phyloP scores from a whole-genome alignment of 2,329 filamentous ascomycete species.

The Thielaviopsis populi region DNA sequence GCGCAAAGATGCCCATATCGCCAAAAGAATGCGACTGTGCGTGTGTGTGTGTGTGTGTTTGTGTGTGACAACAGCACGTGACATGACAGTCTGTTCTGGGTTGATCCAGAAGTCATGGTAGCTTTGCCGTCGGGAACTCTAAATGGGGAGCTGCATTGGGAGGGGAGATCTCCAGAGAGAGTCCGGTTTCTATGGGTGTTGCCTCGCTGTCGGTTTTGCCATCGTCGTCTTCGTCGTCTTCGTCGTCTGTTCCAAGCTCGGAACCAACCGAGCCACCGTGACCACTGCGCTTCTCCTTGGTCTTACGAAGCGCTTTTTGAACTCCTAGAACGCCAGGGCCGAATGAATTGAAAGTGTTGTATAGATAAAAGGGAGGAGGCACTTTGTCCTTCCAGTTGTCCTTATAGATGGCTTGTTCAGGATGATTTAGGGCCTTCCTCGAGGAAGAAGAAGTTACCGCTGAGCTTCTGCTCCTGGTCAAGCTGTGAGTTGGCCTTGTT shows the following conservation, averaged over 20 bases:
- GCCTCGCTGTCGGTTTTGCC: constrained; percentile 23
- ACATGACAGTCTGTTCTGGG: neutral
- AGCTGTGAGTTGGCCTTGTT: constrained; percentile 94
- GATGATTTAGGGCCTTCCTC: constrained; percentile 51
- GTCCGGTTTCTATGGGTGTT: neutral
- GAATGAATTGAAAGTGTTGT: constrained; percentile 25
- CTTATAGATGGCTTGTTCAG: constrained; percentile 33
- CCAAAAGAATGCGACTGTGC: neutral
- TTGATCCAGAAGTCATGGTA: neutral
- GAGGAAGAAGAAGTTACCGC: constrained; percentile 95
- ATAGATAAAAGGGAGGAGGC: constrained; percentile 20
- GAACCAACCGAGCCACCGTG: constrained; percentile 21
- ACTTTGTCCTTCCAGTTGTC: constrained; percentile 25
- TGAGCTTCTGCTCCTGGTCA: constrained; percentile 91
- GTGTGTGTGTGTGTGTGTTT: too few species aligned
- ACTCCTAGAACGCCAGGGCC: constrained; percentile 36
- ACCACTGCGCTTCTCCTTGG: constrained; percentile 15
- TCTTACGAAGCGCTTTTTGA: constrained; percentile 29
- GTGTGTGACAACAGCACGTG: neutral
- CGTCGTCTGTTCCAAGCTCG: constrained; percentile 28
- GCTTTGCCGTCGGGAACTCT: neutral
- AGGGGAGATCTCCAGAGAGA: neutral
- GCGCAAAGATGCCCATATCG: neutral
- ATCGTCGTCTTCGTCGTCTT: constrained; percentile 47
- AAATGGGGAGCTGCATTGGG: neutral